A percentile compares a stretch with the other conserved stretches of the same genome.
These are phyloP conservation scores for Pseudogymnoascus sp. DNA, from an alignment of 2,329 filamentous ascomycete genomes.

Conservation along the genomic window DNA sequence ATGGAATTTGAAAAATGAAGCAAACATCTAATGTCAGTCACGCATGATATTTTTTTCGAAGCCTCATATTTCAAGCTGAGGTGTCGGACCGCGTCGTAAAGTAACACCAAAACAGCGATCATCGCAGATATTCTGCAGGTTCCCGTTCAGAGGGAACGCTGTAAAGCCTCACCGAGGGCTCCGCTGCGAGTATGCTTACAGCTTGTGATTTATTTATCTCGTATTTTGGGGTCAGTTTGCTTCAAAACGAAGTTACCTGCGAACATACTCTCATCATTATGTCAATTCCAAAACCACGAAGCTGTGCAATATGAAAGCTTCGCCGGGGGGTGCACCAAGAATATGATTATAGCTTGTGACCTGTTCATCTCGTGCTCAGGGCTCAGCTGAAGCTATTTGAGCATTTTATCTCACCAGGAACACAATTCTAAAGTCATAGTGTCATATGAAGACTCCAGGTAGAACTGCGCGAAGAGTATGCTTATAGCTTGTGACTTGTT, in stretches of 20 bases:
- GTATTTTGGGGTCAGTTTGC: neutral
- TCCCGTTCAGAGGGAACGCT: neutral
- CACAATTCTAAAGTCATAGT: too few relatives aligned
- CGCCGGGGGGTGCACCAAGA: too few relatives aligned
- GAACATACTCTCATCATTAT: neutral
- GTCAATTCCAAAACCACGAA: neutral
- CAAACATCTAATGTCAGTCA: neutral
- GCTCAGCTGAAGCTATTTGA: too few relatives aligned
- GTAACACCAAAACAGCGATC: slow-evolving; percentile 1
- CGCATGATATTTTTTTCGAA: neutral
- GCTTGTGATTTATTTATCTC: neutral
- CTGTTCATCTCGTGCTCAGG: too few relatives aligned
- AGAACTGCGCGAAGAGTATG: too few relatives aligned
- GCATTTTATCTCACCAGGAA: too few relatives aligned
- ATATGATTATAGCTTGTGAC: too few relatives aligned
- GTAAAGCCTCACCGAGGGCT: neutral
- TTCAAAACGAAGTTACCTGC: neutral
- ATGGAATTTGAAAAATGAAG: neutral
- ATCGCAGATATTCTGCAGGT: neutral
- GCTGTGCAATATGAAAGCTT: too few relatives aligned
- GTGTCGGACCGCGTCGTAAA: neutral
- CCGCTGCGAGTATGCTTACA: neutral
- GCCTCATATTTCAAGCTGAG: neutral
- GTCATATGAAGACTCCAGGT: too few relatives aligned
- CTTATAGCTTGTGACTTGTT: too few relatives aligned